Evolutionary conservation across 2,329 filamentous ascomycete species (phyloP).

Genomic region (Scedosporium apiospermum): DNA sequence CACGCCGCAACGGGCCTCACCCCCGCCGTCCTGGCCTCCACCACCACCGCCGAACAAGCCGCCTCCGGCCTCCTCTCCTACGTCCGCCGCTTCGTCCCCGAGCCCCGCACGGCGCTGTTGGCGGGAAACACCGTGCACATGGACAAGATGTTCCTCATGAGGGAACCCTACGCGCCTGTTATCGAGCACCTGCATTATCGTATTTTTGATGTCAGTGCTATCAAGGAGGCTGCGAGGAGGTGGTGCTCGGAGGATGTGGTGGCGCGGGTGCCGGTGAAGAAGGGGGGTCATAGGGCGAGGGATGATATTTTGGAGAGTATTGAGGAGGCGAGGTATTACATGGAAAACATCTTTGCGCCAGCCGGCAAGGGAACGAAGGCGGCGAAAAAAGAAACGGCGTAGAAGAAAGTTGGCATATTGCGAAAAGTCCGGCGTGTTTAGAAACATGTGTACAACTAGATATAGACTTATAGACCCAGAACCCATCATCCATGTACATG

Average conservation of each 20-base stretch:
- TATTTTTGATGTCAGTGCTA: slow-evolving; percentile 80
- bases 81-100: slow-evolving; percentile 61
- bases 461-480: no score
- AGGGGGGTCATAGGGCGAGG: slow-evolving; percentile 68
- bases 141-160: slow-evolving; percentile 71
- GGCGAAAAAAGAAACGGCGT: background rate
- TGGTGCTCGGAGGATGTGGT: slow-evolving; percentile 63
- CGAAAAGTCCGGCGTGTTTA: background rate
- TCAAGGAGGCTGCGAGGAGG: slow-evolving; percentile 81
- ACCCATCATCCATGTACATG: no score
- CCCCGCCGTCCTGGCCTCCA: slow-evolving; percentile 62
- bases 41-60: slow-evolving; percentile 61
- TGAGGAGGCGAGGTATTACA: slow-evolving; percentile 79
- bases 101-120: slow-evolving; percentile 58
- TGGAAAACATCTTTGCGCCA: slow-evolving; percentile 52
- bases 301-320: slow-evolving; percentile 95
- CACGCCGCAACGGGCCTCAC: slow-evolving; percentile 79
- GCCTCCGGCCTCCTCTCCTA: slow-evolving; percentile 67
- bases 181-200: slow-evolving; percentile 77
- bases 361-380: background rate
- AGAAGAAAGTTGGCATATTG: background rate
- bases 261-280: slow-evolving; percentile 59
- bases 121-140: slow-evolving; percentile 92
- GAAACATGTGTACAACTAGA: background rate
- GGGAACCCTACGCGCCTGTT: slow-evolving; percentile 63